A percentile compares a stretch with the other conserved stretches of the same genome.
Conservation (phyloP, 2,329 filamentous ascomycete genomes). For the Monosporascus sp. region DNA sequence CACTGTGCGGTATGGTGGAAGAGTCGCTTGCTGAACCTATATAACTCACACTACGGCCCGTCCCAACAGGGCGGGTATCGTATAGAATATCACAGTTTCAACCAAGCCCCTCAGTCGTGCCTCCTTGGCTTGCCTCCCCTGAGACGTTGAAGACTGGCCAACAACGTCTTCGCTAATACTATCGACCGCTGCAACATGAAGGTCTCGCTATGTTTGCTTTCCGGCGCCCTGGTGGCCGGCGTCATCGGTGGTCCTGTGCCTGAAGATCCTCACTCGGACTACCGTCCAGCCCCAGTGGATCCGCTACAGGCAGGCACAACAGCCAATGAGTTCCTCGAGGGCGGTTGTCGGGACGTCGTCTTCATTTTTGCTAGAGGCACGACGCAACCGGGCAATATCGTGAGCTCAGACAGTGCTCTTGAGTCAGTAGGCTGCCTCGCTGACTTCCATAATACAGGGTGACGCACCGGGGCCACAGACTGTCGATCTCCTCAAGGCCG, state of each 20-base stretch:
- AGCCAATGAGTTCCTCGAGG: constrained; percentile 30
- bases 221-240: neutral
- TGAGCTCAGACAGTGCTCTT: constrained; percentile 14
- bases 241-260: neutral
- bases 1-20: no score
- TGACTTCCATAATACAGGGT: constrained; percentile 8
- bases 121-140: neutral
- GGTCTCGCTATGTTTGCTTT: neutral
- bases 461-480: constrained; percentile 21
- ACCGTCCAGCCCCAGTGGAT: neutral
- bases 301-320: constrained; percentile 7
- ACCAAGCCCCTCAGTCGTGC: neutral
- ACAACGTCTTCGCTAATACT: neutral
- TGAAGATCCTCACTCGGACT: neutral
- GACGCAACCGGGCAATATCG: constrained; percentile 33
- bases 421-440: no score
- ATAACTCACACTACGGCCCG: no score
- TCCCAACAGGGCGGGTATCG: no score
- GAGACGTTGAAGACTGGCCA: neutral
- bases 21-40: no score
- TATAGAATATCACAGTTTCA: no score
- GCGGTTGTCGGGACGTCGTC: constrained; percentile 29
- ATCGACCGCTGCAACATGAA: neutral
- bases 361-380: constrained; percentile 36
- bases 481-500: constrained; percentile 17